Conservation (phyloP, 805 yeast species). For the Suhomyces pyralidae region DNA sequence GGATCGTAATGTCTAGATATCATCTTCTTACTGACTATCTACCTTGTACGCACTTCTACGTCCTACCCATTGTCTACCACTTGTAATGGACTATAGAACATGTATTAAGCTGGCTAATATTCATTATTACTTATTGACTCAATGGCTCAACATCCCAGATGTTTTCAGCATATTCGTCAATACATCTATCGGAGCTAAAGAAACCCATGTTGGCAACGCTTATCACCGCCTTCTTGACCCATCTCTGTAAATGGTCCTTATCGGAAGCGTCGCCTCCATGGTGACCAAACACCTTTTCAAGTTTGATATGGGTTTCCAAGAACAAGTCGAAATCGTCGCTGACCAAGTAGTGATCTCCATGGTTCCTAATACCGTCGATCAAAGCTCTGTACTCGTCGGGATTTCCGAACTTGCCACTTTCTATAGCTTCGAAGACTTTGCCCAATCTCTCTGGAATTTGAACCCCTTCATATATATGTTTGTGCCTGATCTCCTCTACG, state of each 20-base stretch:
- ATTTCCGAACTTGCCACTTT: conserved; percentile 69
- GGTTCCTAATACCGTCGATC: conserved; percentile 63
- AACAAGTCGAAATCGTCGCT: conserved; percentile 87
- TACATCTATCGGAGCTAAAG: conserved; percentile 87
- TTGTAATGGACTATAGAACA: neutral
- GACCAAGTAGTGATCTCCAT: conserved; percentile 85
- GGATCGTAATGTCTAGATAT: no score
- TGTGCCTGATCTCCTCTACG: conserved; percentile 79
- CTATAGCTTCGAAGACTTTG: conserved; percentile 64
- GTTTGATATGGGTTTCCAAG: conserved; percentile 72
- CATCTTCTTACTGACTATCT: neutral
- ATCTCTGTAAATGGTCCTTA: conserved; percentile 54
- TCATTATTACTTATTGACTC: conserved; percentile 13
- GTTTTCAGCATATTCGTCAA: conserved; percentile 86
- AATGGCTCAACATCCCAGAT: conserved; percentile 90
- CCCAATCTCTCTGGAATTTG: conserved; percentile 57
- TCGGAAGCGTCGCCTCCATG: conserved; percentile 40
- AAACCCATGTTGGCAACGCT: conserved; percentile 93
- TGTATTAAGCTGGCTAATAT: neutral
- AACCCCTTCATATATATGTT: conserved; percentile 62
- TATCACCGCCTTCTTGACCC: conserved; percentile 74
- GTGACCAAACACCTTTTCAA: conserved; percentile 65
- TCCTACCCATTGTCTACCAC: neutral
- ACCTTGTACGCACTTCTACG: no score
- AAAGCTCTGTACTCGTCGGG: conserved; percentile 63